phyloP scores from a whole-genome alignment of 495 filamentous ascomycete species.

The Neurospora intermedia region DNA sequence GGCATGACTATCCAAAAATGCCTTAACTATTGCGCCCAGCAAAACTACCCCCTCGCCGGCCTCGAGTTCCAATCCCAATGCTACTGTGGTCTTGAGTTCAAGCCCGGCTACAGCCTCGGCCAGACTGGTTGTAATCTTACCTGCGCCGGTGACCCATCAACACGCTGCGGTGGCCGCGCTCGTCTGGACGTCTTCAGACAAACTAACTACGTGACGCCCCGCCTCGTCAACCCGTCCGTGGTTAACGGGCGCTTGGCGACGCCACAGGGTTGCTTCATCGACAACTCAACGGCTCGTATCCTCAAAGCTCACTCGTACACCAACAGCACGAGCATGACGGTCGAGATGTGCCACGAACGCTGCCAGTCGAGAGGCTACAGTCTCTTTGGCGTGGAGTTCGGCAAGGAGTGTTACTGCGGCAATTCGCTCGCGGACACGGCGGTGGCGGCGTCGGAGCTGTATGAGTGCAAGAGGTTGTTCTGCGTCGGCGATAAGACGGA shows the following conservation, averaged over 20 bases:
- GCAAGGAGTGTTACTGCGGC: conserved; percentile 22
- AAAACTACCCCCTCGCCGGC: conserved; percentile 26
- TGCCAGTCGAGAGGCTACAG: conserved; percentile 13
- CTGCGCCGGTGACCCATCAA: conserved; percentile 19
- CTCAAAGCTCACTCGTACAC: conserved; percentile 7
- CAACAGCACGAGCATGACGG: conserved; percentile 10
- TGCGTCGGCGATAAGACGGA: conserved; percentile 17
- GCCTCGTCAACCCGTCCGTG: background rate
- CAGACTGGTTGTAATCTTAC: conserved; percentile 21
- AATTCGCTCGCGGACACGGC: conserved; percentile 2
- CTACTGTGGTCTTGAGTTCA: conserved; percentile 26
- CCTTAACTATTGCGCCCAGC: conserved; percentile 23
- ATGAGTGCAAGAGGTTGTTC: conserved; percentile 16
- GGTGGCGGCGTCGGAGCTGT: background rate
- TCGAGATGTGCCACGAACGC: conserved; percentile 22
- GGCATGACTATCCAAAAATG: conserved; percentile 35
- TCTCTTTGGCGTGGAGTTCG: conserved; percentile 21
- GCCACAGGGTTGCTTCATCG: conserved; percentile 4
- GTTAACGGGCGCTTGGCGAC: background rate
- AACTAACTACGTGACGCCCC: conserved; percentile 4
- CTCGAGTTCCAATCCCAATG: conserved; percentile 33
- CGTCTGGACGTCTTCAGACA: conserved; percentile 17
- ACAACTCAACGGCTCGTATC: background rate
- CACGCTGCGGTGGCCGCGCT: conserved; percentile 14
- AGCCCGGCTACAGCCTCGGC: conserved; percentile 12